A percentile compares a stretch with the other conserved stretches of the same genome.
These are phyloP conservation scores for Podospora sp. DNA, from an alignment of 495 filamentous ascomycete species.

Conservation along the genomic window DNA sequence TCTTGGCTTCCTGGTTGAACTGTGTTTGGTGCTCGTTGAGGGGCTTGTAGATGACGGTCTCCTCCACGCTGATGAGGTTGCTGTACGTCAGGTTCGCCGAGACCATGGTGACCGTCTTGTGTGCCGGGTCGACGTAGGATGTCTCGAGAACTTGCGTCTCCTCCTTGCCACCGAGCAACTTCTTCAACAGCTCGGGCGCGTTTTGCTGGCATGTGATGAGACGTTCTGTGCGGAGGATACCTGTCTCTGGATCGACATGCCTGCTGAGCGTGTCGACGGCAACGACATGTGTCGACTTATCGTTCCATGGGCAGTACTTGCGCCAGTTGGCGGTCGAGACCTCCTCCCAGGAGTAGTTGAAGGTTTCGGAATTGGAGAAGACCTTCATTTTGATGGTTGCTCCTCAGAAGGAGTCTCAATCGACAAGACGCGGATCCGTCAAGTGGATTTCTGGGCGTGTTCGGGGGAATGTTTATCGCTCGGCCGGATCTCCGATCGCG, in stretches of 20 bases:
- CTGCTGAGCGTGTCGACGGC: slow-evolving; percentile 91
- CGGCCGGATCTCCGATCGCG: slow-evolving; percentile 28
- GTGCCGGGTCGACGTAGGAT: slow-evolving; percentile 82
- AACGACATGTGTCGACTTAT: slow-evolving; percentile 89
- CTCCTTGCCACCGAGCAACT: slow-evolving; percentile 68
- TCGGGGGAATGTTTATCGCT: not conserved
- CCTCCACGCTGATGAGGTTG: slow-evolving; percentile 83
- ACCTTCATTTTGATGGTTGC: slow-evolving; percentile 75
- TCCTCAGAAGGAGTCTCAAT: not conserved
- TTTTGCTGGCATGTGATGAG: slow-evolving; percentile 93
- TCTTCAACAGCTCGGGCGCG: slow-evolving; percentile 82
- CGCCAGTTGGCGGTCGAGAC: slow-evolving; percentile 99
- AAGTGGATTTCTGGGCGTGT: slow-evolving; percentile 7
- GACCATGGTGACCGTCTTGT: slow-evolving; percentile 89
- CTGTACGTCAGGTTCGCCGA: slow-evolving; percentile 88
- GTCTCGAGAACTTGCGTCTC: slow-evolving; percentile 91
- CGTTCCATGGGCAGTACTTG: slow-evolving; percentile 98
- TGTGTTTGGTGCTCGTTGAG: slow-evolving; percentile 65
- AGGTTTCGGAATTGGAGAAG: slow-evolving; percentile 83
- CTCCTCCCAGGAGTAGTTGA: slow-evolving; percentile 97
- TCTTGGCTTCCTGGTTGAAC: slow-evolving; percentile 85
- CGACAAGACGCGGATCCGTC: not conserved
- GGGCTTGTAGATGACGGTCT: slow-evolving; percentile 84
- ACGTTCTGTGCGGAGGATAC: slow-evolving; percentile 93
- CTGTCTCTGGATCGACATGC: slow-evolving; percentile 74